phyloP scores from a whole-genome alignment of 306 rosid species.

The Prosopis cineraria region DNA sequence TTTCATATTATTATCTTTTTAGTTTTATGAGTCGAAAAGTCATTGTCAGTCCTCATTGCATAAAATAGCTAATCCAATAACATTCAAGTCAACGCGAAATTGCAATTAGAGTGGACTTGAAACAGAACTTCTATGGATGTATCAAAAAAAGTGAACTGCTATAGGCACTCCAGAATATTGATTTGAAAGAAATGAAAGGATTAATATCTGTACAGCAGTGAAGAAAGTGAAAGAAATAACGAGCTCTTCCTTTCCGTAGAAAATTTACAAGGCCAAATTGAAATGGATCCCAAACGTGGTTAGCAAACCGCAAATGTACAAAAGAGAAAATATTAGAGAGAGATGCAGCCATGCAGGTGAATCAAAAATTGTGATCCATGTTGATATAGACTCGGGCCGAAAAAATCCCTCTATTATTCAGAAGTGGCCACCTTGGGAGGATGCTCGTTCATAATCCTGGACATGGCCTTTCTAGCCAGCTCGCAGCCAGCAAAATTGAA shows the following conservation, averaged over 20 bases:
- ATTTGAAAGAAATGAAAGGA: conserved; percentile 14
- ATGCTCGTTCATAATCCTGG: conserved; percentile 36
- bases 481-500: conserved; percentile 98
- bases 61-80: no score
- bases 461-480: conserved; percentile 88
- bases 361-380: not conserved
- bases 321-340: not conserved
- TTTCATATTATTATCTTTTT: no score
- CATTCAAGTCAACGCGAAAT: not conserved
- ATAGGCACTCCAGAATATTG: not conserved
- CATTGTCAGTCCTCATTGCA: no score
- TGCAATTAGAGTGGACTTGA: no score
- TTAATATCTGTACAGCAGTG: conserved; percentile 37
- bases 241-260: not conserved
- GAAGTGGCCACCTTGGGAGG: conserved; percentile 40
- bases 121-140: no score
- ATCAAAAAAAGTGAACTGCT: no score
- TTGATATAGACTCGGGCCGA: no score
- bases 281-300: conserved; percentile 26
- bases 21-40: not conserved
- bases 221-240: conserved; percentile 19
- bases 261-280: conserved; percentile 32
- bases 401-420: conserved; percentile 21
- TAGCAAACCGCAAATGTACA: conserved; percentile 1
- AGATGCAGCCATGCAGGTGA: not conserved